Percentiles rank a stretch among this genome's conserved stretches.
Conservation (phyloP, 495 filamentous ascomycete genomes). For the Talaromyces wortmannii region DNA sequence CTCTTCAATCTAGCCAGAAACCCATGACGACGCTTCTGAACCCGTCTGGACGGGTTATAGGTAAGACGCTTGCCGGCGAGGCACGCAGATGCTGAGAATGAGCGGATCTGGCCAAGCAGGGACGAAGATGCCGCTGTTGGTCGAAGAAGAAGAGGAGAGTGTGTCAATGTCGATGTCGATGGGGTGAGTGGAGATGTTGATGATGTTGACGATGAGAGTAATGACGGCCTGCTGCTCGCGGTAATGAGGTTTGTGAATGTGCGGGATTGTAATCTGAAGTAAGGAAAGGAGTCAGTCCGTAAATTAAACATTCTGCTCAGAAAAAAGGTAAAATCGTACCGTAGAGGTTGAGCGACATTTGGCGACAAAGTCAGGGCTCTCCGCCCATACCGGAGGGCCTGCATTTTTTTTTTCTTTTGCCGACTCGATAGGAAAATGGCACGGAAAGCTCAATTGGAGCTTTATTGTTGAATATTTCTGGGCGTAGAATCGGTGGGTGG, state of each 20-base stretch:
- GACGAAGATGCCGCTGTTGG: neutral
- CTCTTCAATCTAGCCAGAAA: conserved; percentile 55
- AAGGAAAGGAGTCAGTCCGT: neutral
- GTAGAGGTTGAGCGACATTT: neutral
- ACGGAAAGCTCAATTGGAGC: neutral
- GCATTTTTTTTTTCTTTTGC: neutral
- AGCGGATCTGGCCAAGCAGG: conserved; percentile 10
- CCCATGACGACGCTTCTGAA: conserved; percentile 65
- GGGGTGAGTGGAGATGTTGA: conserved; percentile 8
- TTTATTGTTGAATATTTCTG: no score
- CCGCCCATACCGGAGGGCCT: neutral
- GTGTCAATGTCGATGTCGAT: neutral
- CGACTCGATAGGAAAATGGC: neutral
- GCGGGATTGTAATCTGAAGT: neutral
- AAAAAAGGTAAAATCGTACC: neutral
- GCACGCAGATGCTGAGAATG: conserved; percentile 34
- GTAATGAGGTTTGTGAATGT: neutral
- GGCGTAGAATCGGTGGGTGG: no score
- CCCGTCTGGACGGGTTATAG: conserved; percentile 58
- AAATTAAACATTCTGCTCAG: no score
- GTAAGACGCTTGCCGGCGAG: conserved; percentile 52
- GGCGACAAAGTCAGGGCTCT: neutral
- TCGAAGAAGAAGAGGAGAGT: no score
- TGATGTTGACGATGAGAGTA: conserved; percentile 14
- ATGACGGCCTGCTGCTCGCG: neutral